Base-by-base conservation (phyloP, 805 yeast genomes). In the Jamesozyma hellenica region DNA sequence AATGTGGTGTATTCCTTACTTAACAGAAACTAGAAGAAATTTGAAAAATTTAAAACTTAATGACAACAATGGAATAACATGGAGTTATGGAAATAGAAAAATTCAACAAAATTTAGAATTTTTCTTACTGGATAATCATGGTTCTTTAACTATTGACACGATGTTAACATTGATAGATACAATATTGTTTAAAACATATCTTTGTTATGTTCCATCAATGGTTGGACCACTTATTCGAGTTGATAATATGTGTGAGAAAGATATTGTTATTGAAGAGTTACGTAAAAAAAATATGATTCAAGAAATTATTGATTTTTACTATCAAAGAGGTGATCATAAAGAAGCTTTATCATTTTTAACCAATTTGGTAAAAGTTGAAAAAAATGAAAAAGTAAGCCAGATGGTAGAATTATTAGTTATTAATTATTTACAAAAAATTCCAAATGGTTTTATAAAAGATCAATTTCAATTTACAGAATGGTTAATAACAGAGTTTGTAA, bases 141-240 rank as follows among this genome's bases (percentile, higher is more conserved):
- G 65, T 23, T 46, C 49, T 4, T 51, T 56, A 1, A 52, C 63
- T 8, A 35, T 46, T 13, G 71, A 73, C 0, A 56, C 66, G 10
- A 61, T 75, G 34, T 54, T 67, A 4, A 52, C 51, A 4, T 43
- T 71, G 1, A 72, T 92, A 2, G 98, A 90, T 53, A 82, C 95
- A 0, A 70, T 85, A 1, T 65, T 92, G 15, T 85, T 90, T 51
- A 67, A 75, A 38, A 75, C 92, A 43, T 90, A 92, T 54, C 65
- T 77, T 42, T 55, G 75, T n/a, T 74, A 75, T 25, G 75, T 75
- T 40, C 82, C 84, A 0, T 71, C 80, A 45, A 67, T 90, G 55
- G 71, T 90, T 12, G 95, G 90, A 0, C 92, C 97, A 0, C 71
- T 90, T 16, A 67, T 90, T 4, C 67, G 97, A 36, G 70, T 86